Conservation (phyloP, 306 rosid genomes). For the Acacia confusa region DNA sequence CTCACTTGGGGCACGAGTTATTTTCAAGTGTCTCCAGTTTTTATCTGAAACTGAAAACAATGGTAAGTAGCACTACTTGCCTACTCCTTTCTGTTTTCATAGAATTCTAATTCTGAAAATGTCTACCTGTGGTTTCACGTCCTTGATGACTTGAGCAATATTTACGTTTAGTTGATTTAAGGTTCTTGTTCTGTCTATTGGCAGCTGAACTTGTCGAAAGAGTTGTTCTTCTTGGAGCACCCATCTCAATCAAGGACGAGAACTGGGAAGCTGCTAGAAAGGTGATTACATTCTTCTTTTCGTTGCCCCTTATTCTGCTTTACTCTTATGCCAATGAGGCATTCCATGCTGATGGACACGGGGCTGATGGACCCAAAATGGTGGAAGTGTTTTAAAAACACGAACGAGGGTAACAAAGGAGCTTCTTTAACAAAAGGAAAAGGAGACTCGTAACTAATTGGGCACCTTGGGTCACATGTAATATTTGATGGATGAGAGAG, state of each 20-base stretch:
- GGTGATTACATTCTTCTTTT: conserved; percentile 36
- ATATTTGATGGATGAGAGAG: background rate
- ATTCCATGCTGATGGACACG: background rate
- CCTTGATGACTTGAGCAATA: conserved; percentile 10
- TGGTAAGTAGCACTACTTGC: conserved; percentile 38
- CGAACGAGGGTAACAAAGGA: background rate
- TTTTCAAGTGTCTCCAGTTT: conserved; percentile 64
- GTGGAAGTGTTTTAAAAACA: background rate
- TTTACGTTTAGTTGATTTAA: conserved; percentile 10
- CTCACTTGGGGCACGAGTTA: conserved; percentile 67
- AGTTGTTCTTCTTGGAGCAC: conserved; percentile 81
- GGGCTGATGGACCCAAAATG: background rate
- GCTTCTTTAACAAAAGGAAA: background rate
- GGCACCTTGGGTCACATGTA: background rate
- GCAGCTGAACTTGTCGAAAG: conserved; percentile 71
- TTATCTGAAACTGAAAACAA: conserved; percentile 55
- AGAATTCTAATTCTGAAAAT: conserved; percentile 8
- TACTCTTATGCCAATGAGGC: background rate
- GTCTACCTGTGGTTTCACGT: background rate
- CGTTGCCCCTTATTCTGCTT: background rate
- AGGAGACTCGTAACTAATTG: background rate
- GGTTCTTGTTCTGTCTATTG: conserved; percentile 26
- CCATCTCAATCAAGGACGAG: conserved; percentile 64
- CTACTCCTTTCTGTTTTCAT: background rate
- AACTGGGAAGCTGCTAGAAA: conserved; percentile 65